These are phyloP conservation scores for Citrus hindsii DNA, from an alignment of 345 rosid species.

Conservation along the genomic window DNA sequence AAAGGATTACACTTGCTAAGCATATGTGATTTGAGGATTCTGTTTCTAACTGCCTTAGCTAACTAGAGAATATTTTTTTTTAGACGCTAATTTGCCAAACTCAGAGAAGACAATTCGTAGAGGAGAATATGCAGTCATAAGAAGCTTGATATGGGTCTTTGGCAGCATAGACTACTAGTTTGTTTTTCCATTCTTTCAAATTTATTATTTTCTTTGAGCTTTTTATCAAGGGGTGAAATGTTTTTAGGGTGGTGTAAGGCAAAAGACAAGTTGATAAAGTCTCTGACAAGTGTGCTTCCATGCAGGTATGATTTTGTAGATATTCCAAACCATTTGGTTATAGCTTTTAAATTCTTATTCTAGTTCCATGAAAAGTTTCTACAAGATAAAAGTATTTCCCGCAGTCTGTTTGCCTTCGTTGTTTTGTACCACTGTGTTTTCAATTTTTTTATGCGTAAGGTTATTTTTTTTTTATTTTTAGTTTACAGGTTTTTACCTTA, in stretches of 20 bases:
- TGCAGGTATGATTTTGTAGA: conserved; percentile 63
- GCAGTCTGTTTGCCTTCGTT: not conserved
- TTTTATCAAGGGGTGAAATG: conserved; percentile 22
- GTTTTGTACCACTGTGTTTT: not conserved
- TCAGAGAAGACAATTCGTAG: conserved; percentile 88
- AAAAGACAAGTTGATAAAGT: conserved; percentile 93
- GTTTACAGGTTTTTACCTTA: not conserved
- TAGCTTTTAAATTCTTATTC: conserved; percentile 8
- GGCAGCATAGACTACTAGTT: conserved; percentile 50
- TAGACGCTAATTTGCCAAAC: conserved; percentile 58
- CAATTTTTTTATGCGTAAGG: too few species aligned
- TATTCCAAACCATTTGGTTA: conserved; percentile 8
- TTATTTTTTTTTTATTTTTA: not conserved
- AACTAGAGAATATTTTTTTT: conserved; percentile 8
- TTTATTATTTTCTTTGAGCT: conserved; percentile 20
- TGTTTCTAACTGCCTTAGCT: too few species aligned
- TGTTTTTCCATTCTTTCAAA: conserved; percentile 17
- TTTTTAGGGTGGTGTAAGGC: conserved; percentile 89
- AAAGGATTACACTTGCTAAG: too few species aligned
- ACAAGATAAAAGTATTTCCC: not conserved
- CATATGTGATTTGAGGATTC: too few species aligned
- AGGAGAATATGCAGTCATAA: conserved; percentile 86
- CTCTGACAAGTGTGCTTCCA: conserved; percentile 92
- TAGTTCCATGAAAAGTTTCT: conserved; percentile 1
- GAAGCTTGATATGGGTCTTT: conserved; percentile 87